phyloP scores from a whole-genome alignment of 148 eudicot species.

The Euryodendron excelsum region DNA sequence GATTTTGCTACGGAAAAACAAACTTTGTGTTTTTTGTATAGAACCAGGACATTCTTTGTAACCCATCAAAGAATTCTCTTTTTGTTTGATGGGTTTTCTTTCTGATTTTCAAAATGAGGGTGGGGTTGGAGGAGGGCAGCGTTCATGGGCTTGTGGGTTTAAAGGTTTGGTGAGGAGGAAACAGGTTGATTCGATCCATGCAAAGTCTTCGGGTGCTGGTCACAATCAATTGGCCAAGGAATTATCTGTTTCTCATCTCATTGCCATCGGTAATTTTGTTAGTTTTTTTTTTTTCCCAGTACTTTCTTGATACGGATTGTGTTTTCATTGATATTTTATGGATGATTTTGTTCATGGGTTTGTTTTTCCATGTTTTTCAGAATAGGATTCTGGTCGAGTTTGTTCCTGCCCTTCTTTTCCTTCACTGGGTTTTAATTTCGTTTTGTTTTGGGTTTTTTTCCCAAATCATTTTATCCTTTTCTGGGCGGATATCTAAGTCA shows the following conservation, averaged over 20 bases:
- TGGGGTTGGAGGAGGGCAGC: too few species aligned
- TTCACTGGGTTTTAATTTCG: not conserved
- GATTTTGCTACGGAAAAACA: too few species aligned
- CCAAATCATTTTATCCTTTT: too few species aligned
- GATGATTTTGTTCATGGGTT: conserved; percentile 8
- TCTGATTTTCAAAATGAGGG: conserved; percentile 25
- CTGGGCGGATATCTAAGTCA: too few species aligned
- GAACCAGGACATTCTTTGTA: not conserved
- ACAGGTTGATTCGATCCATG: conserved; percentile 66
- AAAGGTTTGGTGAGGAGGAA: conserved; percentile 69
- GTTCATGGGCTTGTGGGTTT: conserved; percentile 31
- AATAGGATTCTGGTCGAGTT: too few species aligned
- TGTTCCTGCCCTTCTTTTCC: not conserved
- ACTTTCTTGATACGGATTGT: not conserved
- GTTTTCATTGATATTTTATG: not conserved
- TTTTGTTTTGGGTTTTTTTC: too few species aligned
- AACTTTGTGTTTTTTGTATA: not conserved
- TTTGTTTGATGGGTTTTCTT: conserved; percentile 35
- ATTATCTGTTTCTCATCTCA: conserved; percentile 66
- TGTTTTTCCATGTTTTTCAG: too few species aligned
- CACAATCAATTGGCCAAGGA: conserved; percentile 74
- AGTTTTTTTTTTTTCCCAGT: not conserved
- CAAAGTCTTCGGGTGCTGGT: conserved; percentile 38
- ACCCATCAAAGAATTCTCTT: not conserved
- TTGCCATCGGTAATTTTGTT: conserved; percentile 60